Evolutionary conservation across 495 filamentous ascomycete species (phyloP).

Genomic region (Annulohypoxylon nitens): DNA sequence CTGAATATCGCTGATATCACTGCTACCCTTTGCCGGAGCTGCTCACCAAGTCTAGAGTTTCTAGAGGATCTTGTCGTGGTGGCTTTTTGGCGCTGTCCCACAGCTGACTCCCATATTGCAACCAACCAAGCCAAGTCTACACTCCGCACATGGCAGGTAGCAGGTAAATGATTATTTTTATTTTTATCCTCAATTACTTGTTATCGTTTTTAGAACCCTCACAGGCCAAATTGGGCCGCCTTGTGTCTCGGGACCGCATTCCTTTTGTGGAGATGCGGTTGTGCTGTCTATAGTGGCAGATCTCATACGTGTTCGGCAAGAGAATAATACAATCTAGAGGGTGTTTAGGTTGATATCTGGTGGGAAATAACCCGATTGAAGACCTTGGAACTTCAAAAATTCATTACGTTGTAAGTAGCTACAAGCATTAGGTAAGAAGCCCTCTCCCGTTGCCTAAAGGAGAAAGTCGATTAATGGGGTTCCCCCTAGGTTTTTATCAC

Average conservation of each 20-base stretch:
- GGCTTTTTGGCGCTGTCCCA: slow-evolving; percentile 31
- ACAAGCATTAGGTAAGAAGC: slow-evolving; percentile 34
- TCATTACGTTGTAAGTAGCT: slow-evolving; percentile 28
- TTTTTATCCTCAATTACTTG: slow-evolving; percentile 25
- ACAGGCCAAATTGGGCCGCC: slow-evolving; percentile 33
- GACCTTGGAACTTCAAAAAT: slow-evolving; percentile 19
- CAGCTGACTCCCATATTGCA: slow-evolving; percentile 25
- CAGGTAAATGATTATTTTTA: slow-evolving; percentile 29
- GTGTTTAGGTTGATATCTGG: slow-evolving; percentile 38
- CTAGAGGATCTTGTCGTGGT: slow-evolving; percentile 30
- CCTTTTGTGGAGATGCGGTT: slow-evolving; percentile 48
- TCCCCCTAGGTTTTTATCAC: slow-evolving; percentile 15
- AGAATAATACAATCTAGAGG: slow-evolving; percentile 21
- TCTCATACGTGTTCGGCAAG: slow-evolving; percentile 48
- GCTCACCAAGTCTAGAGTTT: slow-evolving; percentile 29
- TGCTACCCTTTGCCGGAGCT: slow-evolving; percentile 26
- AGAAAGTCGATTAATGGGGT: slow-evolving; percentile 42
- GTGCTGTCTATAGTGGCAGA: slow-evolving; percentile 45
- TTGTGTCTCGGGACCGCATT: slow-evolving; percentile 43
- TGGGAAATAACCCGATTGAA: slow-evolving; percentile 43
- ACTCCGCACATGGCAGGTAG: slow-evolving; percentile 10
- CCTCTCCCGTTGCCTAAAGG: slow-evolving; percentile 39
- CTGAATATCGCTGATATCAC: slow-evolving; percentile 31
- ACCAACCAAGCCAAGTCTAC: slow-evolving; percentile 37
- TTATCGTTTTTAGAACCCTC: slow-evolving; percentile 16